Conservation (phyloP, 2,329 filamentous ascomycete species). For the Sclerotinia nivalis region DNA sequence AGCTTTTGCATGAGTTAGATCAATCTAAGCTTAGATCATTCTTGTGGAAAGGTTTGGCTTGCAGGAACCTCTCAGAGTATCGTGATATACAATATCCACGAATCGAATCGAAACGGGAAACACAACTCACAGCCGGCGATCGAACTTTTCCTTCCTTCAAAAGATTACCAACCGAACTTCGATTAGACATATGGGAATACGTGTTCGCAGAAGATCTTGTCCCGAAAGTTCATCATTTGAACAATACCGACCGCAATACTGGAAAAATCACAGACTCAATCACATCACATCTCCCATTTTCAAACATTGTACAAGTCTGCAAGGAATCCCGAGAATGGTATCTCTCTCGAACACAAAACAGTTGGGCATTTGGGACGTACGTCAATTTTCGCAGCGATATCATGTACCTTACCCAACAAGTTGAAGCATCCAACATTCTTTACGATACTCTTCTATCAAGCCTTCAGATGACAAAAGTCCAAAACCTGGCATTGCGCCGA, state of each 20-base stretch:
- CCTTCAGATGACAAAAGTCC: neutral
- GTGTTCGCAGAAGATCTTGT: slow-evolving; percentile 12
- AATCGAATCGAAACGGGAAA: neutral
- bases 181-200: slow-evolving; percentile 18
- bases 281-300: slow-evolving; percentile 12
- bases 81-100: neutral
- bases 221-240: slow-evolving; percentile 10
- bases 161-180: slow-evolving; percentile 2
- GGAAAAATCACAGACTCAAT: slow-evolving; percentile 5
- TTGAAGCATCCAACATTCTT: neutral
- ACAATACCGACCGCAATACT: slow-evolving; percentile 3
- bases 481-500: slow-evolving; percentile 14
- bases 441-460: slow-evolving; percentile 10
- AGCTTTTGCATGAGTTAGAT: slow-evolving; percentile 2
- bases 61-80: slow-evolving; percentile 14
- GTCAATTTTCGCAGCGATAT: slow-evolving; percentile 29
- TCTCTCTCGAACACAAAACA: slow-evolving; percentile 12
- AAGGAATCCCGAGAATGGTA: slow-evolving; percentile 14
- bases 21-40: neutral
- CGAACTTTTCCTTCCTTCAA: neutral
- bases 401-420: slow-evolving; percentile 11
- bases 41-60: neutral
- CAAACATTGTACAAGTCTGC: slow-evolving; percentile 15
- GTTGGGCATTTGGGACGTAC: slow-evolving; percentile 15
- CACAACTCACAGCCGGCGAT: neutral